Percentiles rank a stretch among this genome's conserved stretches.
These are phyloP conservation scores for Trichosphaerium sp. DNA, from an alignment of 78 protist genomes.

Conservation along the genomic window DNA sequence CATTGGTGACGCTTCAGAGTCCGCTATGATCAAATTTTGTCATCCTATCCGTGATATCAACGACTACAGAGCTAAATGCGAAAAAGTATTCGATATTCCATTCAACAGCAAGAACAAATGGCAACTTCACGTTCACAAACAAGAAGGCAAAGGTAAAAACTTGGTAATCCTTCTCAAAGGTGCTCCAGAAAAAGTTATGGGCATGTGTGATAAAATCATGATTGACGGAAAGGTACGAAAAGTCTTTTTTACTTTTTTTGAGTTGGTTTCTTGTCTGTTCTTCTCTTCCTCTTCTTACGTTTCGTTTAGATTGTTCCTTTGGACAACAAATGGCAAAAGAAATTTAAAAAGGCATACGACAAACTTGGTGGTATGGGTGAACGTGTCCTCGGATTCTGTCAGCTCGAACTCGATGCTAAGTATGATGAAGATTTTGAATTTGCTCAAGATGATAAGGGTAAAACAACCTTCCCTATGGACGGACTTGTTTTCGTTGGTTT, in stretches of 20 bases:
- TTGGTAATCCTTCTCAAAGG: constrained; percentile 5
- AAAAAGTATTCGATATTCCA: constrained; percentile 67
- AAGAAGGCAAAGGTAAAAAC: constrained; percentile 2
- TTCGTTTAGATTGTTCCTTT: not conserved
- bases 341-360: constrained; percentile 15
- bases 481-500: constrained; percentile 78
- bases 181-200: constrained; percentile 49
- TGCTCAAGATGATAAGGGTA: not conserved
- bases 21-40: constrained; percentile 66
- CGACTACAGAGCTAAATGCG: constrained; percentile 9
- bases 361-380: constrained; percentile 61
- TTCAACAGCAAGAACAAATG: constrained; percentile 94
- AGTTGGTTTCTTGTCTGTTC: no score
- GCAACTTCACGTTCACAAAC: constrained; percentile 40
- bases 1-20: constrained; percentile 84
- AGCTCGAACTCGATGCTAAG: not conserved
- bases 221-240: constrained; percentile 21
- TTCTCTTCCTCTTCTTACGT: no score
- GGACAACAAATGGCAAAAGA: constrained; percentile 1
- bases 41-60: constrained; percentile 11
- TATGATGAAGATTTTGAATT: not conserved
- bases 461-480: constrained; percentile 7
- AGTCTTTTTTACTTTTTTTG: not conserved
- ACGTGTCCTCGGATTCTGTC: constrained; percentile 51
- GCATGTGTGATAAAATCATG: constrained; percentile 30